Evolutionary conservation across 495 filamentous ascomycete species (phyloP), one percentile per base, ranked within the genome.

Genomic region (Penicillium waksmanii): DNA sequence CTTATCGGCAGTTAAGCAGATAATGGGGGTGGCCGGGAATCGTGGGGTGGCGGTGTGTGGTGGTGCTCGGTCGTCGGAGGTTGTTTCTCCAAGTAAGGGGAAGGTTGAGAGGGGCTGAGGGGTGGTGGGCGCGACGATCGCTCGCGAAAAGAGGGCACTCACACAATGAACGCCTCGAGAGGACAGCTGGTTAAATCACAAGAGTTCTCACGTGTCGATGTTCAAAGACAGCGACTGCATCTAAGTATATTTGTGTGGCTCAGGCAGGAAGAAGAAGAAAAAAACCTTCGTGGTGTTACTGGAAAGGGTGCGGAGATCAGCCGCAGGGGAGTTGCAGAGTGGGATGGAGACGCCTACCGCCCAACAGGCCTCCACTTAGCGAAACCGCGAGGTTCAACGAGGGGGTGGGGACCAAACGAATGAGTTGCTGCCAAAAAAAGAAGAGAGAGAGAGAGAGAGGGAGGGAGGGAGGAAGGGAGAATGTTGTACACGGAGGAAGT

Each of bases 121-220:
- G 70, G 74, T 70, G 69, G 64, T 67, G 71, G 69, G 65, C 70
- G 67, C 61, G 67, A 63, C 56, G 71, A 73, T 69, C 70, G 60
- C 65, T 70, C 40, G 61, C 62, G 60, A 64, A 69, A 61, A 46
- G 59, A 64, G 55, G 66, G 60, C 66, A 68, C 68, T 71, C 73
- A 76, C 74, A 75, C 72, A 73, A 78, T 73, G 74, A 78, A 77
- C 74, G 76, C 74, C 74, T 75, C 73, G 70, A 69, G 68, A 68
- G 54, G 56, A 55, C 66, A 63, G 60, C 51, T 51, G 38, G 46
- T 60, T 60, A 55, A 44, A 44, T 31, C 56, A 57, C 44, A 55
- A 48, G 53, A 25, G 42, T 33, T 34, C 33, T 19, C 35, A 49
- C 52, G 31, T 44, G 47, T 27, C 31, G 27, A 25, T 36, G 21